phyloP scores from a whole-genome alignment of 352 stramenopile genomes.

The Pythium vanterpoolii region DNA sequence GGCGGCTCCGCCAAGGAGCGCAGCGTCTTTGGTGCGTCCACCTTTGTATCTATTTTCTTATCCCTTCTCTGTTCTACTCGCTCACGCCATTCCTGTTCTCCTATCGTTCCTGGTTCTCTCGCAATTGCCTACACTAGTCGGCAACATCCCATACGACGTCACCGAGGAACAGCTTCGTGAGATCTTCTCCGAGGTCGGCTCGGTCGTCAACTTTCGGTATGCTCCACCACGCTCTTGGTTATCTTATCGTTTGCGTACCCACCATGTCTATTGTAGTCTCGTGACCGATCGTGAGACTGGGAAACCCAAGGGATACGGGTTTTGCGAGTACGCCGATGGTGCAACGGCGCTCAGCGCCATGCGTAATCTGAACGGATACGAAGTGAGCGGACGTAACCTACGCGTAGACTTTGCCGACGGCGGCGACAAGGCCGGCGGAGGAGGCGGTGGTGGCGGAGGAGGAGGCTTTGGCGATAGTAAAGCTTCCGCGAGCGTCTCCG shows the following conservation, averaged over 20 bases:
- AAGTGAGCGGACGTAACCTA: slow-evolving; percentile 81
- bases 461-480: slow-evolving; percentile 22
- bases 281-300: slow-evolving; percentile 82
- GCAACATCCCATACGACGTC: slow-evolving; percentile 89
- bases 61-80: neutral
- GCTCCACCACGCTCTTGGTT: neutral
- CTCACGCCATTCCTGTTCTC: neutral
- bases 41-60: neutral
- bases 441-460: slow-evolving; percentile 19
- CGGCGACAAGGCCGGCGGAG: slow-evolving; percentile 46
- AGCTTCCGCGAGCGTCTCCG: slow-evolving; percentile 47
- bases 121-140: slow-evolving; percentile 60
- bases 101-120: neutral
- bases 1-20: slow-evolving; percentile 74
- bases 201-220: slow-evolving; percentile 83
- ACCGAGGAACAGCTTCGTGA: slow-evolving; percentile 85
- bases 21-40: slow-evolving; percentile 81
- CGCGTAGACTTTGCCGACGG: slow-evolving; percentile 83
- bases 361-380: slow-evolving; percentile 84
- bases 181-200: slow-evolving; percentile 82
- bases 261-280: slow-evolving; percentile 34
- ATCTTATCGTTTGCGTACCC: neutral
- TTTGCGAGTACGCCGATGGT: slow-evolving; percentile 84
- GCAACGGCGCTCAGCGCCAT: slow-evolving; percentile 81
- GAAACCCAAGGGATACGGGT: slow-evolving; percentile 85